These are phyloP conservation scores for Pseudofabraea citricarpa DNA, from an alignment of 2,329 filamentous ascomycete genomes.

Conservation along the genomic window DNA sequence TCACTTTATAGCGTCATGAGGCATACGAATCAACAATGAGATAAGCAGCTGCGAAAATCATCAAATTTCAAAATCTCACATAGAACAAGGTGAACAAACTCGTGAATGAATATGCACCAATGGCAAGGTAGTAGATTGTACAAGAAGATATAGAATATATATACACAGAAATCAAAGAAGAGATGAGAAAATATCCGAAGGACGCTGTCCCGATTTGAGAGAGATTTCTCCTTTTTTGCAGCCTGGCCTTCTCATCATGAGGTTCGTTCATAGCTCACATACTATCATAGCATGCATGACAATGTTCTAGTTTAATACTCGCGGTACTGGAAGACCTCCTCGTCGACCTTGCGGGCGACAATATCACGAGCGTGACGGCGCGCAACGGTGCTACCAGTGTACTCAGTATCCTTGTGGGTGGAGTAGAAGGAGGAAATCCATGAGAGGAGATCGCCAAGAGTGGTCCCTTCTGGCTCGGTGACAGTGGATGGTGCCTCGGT, in stretches of 20 bases:
- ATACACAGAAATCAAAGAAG: no score
- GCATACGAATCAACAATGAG: no score
- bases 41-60: no score
- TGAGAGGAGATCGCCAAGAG: conserved; percentile 13
- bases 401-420: conserved; percentile 8
- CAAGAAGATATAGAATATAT: no score
- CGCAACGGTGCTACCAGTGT: conserved; percentile 7
- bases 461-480: conserved; percentile 11
- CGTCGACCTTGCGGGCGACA: not conserved
- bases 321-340: not conserved
- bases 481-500: not conserved
- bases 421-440: conserved; percentile 18
- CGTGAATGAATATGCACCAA: no score
- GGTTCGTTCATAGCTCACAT: not conserved
- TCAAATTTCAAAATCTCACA: no score
- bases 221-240: no score
- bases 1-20: no score
- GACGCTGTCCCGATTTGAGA: not conserved
- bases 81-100: no score
- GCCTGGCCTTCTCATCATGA: no score
- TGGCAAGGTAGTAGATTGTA: no score
- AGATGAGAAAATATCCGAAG: no score
- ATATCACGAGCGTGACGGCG: conserved; percentile 15
- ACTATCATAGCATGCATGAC: not conserved
- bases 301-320: not conserved